Conservation (phyloP, 768 basidiomycete species). For the Boletus patriciae region DNA sequence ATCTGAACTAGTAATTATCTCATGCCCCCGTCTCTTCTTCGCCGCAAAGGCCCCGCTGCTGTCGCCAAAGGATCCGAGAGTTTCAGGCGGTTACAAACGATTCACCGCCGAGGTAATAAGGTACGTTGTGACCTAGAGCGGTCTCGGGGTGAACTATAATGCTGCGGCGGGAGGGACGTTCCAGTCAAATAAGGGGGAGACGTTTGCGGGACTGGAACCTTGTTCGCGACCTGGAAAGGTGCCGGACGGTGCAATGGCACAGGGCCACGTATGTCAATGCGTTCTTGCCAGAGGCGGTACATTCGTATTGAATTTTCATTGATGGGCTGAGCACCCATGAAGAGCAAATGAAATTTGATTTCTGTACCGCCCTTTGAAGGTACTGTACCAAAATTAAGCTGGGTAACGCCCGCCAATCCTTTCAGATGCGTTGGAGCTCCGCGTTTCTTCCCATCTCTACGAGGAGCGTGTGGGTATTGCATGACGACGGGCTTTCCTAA, state of each 20-base stretch:
- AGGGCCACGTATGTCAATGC: not conserved
- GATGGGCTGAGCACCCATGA: conserved; percentile 11
- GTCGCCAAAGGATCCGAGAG: conserved; percentile 10
- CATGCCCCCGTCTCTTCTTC: conserved; percentile 8
- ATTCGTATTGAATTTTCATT: conserved; percentile 3
- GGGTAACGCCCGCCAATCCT: not conserved
- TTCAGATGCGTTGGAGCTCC: not conserved
- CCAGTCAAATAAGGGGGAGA: not conserved
- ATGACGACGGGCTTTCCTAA: conserved; percentile 18
- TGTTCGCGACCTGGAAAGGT: conserved; percentile 2
- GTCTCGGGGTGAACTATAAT: conserved; percentile 2
- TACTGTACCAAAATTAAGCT: not conserved
- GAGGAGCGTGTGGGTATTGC: not conserved
- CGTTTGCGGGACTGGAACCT: conserved; percentile 7
- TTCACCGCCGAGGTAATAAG: not conserved
- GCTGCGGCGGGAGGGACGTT: not conserved
- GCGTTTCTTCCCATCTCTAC: conserved; percentile 12
- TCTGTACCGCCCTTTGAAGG: not conserved
- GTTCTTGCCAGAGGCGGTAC: conserved; percentile 10
- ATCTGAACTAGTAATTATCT: not conserved
- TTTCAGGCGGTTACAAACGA: not conserved
- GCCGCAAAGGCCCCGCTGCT: conserved; percentile 10
- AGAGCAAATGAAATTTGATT: conserved; percentile 7
- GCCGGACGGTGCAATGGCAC: conserved; percentile 8
- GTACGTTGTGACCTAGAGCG: not conserved